Evolutionary conservation across 345 rosid genomes (phyloP).

Genomic region (Conringia planisiliqua): DNA sequence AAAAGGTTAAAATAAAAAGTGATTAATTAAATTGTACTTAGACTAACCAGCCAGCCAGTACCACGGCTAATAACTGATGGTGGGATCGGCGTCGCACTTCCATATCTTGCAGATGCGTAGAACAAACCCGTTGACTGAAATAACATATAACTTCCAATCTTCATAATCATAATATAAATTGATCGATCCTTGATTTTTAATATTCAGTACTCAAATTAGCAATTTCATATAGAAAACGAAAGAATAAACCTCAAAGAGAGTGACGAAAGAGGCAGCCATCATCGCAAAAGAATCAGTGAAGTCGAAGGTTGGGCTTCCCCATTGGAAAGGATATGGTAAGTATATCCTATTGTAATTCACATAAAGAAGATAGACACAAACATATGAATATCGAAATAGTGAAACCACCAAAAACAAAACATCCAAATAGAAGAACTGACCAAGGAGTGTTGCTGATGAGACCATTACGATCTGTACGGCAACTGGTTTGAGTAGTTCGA

Average conservation of each 20-base stretch:
- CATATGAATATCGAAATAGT: not conserved
- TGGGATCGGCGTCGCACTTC: conserved; percentile 70
- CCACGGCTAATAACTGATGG: conserved; percentile 68
- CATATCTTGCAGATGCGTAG: conserved; percentile 63
- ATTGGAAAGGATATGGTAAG: conserved; percentile 70
- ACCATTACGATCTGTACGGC: conserved; percentile 72
- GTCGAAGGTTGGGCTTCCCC: conserved; percentile 69
- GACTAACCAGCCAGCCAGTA: conserved; percentile 60
- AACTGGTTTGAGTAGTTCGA: conserved; percentile 53
- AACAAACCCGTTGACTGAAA: conserved; percentile 64
- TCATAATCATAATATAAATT: not conserved
- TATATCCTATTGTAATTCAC: conserved; percentile 45
- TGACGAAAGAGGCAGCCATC: conserved; percentile 68
- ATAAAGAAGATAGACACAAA: not conserved
- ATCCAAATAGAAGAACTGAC: conserved; percentile 28
- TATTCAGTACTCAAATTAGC: not conserved
- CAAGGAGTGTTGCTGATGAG: conserved; percentile 55
- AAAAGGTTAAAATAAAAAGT: not conserved
- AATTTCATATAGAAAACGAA: not conserved
- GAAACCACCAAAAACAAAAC: not conserved
- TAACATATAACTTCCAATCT: not conserved
- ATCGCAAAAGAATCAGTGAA: conserved; percentile 55
- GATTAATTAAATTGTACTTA: not conserved
- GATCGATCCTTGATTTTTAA: not conserved
- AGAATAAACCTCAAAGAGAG: conserved; percentile 56